Percentiles rank a stretch among this genome's conserved stretches.
phyloP scores from a whole-genome alignment of 371 early-diverging fungal species.

The Mucor racemosus region DNA sequence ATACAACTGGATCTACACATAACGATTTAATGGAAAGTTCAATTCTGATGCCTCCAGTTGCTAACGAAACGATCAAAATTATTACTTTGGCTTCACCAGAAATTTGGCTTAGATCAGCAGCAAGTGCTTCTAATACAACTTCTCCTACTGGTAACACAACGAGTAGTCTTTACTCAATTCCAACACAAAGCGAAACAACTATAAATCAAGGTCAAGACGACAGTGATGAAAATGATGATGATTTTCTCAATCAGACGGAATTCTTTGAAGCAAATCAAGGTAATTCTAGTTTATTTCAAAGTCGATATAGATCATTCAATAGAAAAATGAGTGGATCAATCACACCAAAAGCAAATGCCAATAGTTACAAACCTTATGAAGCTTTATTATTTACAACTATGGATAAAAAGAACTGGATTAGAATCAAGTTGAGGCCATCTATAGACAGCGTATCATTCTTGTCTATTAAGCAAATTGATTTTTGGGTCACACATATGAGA shows the following conservation, averaged over 20 bases:
- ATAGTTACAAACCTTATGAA: constrained; percentile 35
- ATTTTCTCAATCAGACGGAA: constrained; percentile 34
- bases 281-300: constrained; percentile 12
- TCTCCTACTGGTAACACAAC: not conserved
- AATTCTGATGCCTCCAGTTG: constrained; percentile 35
- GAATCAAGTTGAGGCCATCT: constrained; percentile 41
- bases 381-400: constrained; percentile 47
- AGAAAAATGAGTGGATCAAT: constrained; percentile 42
- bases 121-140: not conserved
- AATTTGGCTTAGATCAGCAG: constrained; percentile 38
- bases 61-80: constrained; percentile 49
- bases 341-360: constrained; percentile 26
- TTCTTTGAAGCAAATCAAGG: constrained; percentile 43
- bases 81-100: constrained; percentile 45
- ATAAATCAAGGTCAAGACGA: constrained; percentile 12
- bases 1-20: constrained; percentile 7
- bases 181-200: constrained; percentile 32
- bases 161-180: constrained; percentile 18
- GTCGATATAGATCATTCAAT: not conserved
- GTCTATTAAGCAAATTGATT: constrained; percentile 38
- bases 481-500: constrained; percentile 35
- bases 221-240: not conserved
- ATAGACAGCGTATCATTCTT: constrained; percentile 12
- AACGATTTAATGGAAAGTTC: constrained; percentile 43
- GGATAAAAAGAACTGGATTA: constrained; percentile 43